phyloP scores from a whole-genome alignment of 371 early-diverging fungal species.

The Mortierella sp. region DNA sequence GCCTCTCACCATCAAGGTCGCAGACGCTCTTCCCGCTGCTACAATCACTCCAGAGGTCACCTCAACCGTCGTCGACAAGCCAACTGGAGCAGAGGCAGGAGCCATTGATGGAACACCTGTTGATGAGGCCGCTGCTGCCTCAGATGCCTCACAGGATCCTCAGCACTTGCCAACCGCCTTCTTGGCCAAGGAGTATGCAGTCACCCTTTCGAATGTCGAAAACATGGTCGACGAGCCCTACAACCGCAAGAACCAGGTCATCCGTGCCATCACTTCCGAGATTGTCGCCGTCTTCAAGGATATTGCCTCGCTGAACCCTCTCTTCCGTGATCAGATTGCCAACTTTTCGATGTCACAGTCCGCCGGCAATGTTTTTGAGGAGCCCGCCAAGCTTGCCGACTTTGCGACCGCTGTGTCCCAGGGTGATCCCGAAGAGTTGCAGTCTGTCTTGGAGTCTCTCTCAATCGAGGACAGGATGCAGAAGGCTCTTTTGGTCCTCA shows the following conservation, averaged over 20 bases:
- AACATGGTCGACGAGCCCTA: slow-evolving; percentile 89
- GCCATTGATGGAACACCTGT: slow-evolving; percentile 49
- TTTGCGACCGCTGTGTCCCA: slow-evolving; percentile 96
- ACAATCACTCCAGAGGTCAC: slow-evolving; percentile 1
- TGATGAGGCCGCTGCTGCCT: slow-evolving; percentile 12
- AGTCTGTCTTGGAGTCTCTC: slow-evolving; percentile 90
- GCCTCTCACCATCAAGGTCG: slow-evolving; percentile 25
- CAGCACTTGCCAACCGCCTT: slow-evolving; percentile 63
- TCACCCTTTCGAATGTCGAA: slow-evolving; percentile 89
- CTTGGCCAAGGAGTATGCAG: slow-evolving; percentile 77
- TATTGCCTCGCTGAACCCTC: slow-evolving; percentile 92
- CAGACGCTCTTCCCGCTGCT: slow-evolving; percentile 19
- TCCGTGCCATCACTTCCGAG: slow-evolving; percentile 96
- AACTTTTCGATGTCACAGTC: slow-evolving; percentile 95
- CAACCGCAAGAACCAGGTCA: slow-evolving; percentile 84
- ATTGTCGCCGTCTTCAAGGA: slow-evolving; percentile 97
- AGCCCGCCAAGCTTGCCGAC: slow-evolving; percentile 95
- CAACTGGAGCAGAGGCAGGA: slow-evolving; percentile 30
- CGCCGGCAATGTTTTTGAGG: slow-evolving; percentile 95
- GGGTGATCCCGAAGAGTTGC: slow-evolving; percentile 93
- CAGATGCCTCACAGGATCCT: slow-evolving; percentile 8
- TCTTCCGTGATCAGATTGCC: slow-evolving; percentile 97
- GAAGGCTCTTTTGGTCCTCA: slow-evolving; percentile 91
- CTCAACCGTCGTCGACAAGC: slow-evolving; percentile 23
- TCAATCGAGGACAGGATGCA: slow-evolving; percentile 93